A percentile compares a stretch with the other conserved stretches of the same genome.
These are phyloP conservation scores for Penicillium herquei DNA, from an alignment of 495 filamentous ascomycete genomes.

Conservation along the genomic window DNA sequence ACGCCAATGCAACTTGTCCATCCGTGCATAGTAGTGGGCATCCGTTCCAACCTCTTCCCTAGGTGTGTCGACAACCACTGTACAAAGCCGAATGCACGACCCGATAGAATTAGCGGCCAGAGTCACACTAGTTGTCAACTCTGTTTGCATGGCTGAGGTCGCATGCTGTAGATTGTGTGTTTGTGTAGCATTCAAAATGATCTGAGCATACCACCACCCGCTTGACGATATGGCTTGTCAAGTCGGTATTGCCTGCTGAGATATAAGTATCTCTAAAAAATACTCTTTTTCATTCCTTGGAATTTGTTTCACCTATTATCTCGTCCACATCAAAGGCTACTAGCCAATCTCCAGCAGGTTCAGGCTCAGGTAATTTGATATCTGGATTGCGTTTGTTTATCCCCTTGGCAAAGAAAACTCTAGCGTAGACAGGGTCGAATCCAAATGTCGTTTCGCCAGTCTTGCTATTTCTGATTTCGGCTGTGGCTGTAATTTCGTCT, in stretches of 20 bases:
- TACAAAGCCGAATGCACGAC: too few species aligned
- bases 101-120: too few species aligned
- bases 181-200: background rate
- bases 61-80: too few species aligned
- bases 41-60: too few species aligned
- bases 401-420: constrained; percentile 13
- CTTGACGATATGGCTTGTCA: background rate
- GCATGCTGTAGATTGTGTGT: background rate
- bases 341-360: constrained; percentile 14
- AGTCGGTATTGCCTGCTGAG: background rate
- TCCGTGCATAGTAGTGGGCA: too few species aligned
- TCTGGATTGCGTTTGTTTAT: constrained; percentile 16
- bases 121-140: too few species aligned
- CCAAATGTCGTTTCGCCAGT: constrained; percentile 18
- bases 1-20: too few species aligned
- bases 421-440: constrained; percentile 13
- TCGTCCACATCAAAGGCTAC: constrained; percentile 12
- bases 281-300: background rate
- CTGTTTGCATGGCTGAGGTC: background rate
- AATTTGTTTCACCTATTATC: background rate
- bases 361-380: constrained; percentile 15
- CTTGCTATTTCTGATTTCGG: constrained; percentile 5
- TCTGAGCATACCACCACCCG: background rate
- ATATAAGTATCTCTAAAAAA: background rate
- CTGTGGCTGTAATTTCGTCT: constrained; percentile 14